Evolutionary conservation across 176 grass and related monocot species (phyloP).

Genomic region (Lolium multiflorum): DNA sequence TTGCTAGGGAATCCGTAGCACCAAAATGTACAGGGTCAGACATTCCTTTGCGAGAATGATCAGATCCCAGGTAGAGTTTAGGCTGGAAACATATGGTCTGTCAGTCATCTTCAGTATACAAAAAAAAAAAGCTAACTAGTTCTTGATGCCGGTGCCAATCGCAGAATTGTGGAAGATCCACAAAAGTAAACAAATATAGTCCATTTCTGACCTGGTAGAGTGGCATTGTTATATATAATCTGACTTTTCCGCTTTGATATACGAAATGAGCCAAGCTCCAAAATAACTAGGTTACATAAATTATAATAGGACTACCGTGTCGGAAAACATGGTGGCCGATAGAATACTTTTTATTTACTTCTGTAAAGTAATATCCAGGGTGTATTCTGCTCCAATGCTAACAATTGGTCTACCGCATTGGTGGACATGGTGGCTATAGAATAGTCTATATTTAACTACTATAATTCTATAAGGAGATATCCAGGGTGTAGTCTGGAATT

Average conservation of each 20-base stretch:
- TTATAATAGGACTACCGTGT: background rate
- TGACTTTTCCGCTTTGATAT: background rate
- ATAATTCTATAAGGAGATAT: background rate
- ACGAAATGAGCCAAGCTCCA: background rate
- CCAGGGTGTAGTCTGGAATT: background rate
- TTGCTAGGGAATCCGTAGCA: background rate
- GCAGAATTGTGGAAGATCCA: background rate
- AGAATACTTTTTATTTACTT: background rate
- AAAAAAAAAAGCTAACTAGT: background rate
- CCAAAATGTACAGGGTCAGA: background rate
- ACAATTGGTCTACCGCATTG: background rate
- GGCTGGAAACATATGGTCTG: background rate
- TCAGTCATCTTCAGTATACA: slow-evolving; percentile 9
- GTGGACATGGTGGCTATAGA: background rate
- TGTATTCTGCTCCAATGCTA: background rate
- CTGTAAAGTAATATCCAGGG: background rate
- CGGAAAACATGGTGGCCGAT: background rate
- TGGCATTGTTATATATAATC: background rate
- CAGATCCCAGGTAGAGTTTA: background rate
- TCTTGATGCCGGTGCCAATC: background rate
- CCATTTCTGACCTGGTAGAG: background rate
- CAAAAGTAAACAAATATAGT: slow-evolving; percentile 10
- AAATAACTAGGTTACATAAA: background rate
- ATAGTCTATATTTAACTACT: background rate
- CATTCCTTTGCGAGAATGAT: background rate